Conservation (phyloP, 1,284 basidiomycete genomes). For the Moniliella sp. region DNA sequence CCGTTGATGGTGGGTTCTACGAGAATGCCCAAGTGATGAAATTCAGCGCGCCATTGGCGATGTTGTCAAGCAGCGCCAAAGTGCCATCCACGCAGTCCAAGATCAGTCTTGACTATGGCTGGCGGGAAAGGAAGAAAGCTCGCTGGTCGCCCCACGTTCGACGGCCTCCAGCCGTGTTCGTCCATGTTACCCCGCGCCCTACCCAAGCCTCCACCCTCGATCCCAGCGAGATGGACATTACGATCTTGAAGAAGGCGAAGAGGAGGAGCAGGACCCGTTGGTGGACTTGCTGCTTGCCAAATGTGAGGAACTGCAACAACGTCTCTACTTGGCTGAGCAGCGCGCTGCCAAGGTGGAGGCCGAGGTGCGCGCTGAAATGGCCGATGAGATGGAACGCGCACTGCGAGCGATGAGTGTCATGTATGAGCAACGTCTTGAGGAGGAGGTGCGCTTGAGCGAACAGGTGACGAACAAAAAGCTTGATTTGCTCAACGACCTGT, state of each 20-base stretch:
- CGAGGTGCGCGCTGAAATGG: constrained; percentile 72
- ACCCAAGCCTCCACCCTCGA: not conserved
- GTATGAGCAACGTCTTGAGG: constrained; percentile 50
- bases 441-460: constrained; percentile 43
- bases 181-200: not conserved
- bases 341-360: constrained; percentile 65
- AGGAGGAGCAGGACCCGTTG: constrained; percentile 63
- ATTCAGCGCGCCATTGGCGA: constrained; percentile 69
- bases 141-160: not conserved
- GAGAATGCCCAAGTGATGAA: constrained; percentile 97
- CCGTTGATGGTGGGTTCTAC: constrained; percentile 94
- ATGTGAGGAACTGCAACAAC: constrained; percentile 24
- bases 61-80: constrained; percentile 54
- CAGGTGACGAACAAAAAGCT: constrained; percentile 25
- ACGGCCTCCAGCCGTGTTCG: not conserved
- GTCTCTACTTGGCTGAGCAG: constrained; percentile 74
- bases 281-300: constrained; percentile 53
- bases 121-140: not conserved
- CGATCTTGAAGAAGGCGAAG: constrained; percentile 38
- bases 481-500: constrained; percentile 22
- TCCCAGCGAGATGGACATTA: constrained; percentile 5
- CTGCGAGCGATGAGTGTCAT: constrained; percentile 60
- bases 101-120: not conserved
- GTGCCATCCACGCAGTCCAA: not conserved
- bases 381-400: constrained; percentile 62